Percentiles rank a stretch among this genome's conserved stretches.
Evolutionary conservation across 2,329 filamentous ascomycete genomes (phyloP).

Genomic region (Microcera coccophila): DNA sequence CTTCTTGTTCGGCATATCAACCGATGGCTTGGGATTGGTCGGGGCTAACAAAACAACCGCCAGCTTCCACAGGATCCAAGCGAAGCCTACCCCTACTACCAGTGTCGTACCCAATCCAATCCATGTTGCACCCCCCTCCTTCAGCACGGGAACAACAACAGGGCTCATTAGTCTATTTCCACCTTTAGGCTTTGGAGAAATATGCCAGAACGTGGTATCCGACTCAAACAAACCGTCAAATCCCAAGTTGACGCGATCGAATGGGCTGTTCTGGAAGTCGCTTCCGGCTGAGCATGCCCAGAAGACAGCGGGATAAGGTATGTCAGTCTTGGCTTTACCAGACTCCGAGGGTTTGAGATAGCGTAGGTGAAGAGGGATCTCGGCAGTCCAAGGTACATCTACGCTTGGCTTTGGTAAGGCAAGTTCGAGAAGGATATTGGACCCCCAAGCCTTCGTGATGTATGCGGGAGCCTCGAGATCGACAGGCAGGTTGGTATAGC

Average conservation of each 20-base stretch:
- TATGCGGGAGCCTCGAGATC: conserved; percentile 91
- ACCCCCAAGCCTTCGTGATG: conserved; percentile 73
- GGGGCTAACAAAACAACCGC: conserved; percentile 11
- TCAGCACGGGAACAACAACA: conserved; percentile 63
- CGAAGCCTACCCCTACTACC: conserved; percentile 60
- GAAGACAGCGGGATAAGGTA: conserved; percentile 81
- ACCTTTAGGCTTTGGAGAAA: conserved; percentile 47
- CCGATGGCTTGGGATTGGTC: conserved; percentile 1
- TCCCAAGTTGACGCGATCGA: conserved; percentile 78
- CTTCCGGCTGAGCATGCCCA: conserved; percentile 76
- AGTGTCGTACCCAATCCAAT: conserved; percentile 54
- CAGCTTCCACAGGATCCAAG: conserved; percentile 66
- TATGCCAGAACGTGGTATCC: conserved; percentile 79
- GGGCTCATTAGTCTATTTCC: conserved; percentile 46
- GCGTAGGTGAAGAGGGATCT: conserved; percentile 79
- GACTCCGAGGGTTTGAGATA: conserved; percentile 64
- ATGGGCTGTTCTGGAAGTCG: conserved; percentile 74
- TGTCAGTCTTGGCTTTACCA: conserved; percentile 51
- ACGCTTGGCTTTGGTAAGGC: conserved; percentile 44
- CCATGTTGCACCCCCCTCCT: conserved; percentile 46
- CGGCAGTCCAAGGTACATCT: conserved; percentile 55
- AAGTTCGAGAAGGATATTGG: conserved; percentile 70
- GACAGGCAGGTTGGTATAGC: conserved; percentile 68
- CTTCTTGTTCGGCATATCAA: not conserved
- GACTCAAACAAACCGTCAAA: conserved; percentile 78